These are phyloP conservation scores for Hypoxylon fuscum DNA, from an alignment of 495 filamentous ascomycete genomes.

Conservation along the genomic window DNA sequence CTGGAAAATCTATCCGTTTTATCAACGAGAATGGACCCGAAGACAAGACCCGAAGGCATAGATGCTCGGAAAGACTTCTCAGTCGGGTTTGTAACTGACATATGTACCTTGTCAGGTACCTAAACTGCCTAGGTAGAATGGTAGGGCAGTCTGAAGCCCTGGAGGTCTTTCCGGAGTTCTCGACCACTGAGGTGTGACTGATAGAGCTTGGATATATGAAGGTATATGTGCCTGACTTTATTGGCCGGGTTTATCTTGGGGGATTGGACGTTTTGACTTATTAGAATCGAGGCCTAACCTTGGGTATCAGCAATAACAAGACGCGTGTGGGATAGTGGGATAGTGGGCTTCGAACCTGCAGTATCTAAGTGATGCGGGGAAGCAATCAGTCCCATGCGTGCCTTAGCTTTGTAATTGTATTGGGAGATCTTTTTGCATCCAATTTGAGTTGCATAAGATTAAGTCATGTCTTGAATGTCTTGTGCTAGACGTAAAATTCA, in stretches of 20 bases:
- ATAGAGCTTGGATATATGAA: not conserved
- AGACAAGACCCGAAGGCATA: too few relatives aligned
- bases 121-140: too few relatives aligned
- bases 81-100: too few relatives aligned
- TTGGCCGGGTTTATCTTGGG: not conserved
- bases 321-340: not conserved
- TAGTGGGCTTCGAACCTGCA: slow-evolving; percentile 1
- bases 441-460: slow-evolving; percentile 17
- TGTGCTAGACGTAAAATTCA: not conserved
- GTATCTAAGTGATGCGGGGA: slow-evolving; percentile 21
- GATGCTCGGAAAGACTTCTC: too few relatives aligned
- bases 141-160: too few relatives aligned
- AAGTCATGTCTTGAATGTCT: slow-evolving; percentile 10
- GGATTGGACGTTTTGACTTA: not conserved
- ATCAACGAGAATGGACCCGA: too few relatives aligned
- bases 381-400: slow-evolving; percentile 22
- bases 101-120: too few relatives aligned
- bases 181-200: not conserved
- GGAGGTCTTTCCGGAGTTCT: too few relatives aligned
- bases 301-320: slow-evolving; percentile 1
- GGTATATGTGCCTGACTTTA: not conserved
- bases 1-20: too few relatives aligned
- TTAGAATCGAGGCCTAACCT: slow-evolving; percentile 2
- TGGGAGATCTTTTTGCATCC: not conserved
- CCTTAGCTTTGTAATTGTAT: slow-evolving; percentile 17